These are phyloP conservation scores for Filobasidium uniguttulatum DNA, from an alignment of 1,284 basidiomycete species.

Conservation along the genomic window DNA sequence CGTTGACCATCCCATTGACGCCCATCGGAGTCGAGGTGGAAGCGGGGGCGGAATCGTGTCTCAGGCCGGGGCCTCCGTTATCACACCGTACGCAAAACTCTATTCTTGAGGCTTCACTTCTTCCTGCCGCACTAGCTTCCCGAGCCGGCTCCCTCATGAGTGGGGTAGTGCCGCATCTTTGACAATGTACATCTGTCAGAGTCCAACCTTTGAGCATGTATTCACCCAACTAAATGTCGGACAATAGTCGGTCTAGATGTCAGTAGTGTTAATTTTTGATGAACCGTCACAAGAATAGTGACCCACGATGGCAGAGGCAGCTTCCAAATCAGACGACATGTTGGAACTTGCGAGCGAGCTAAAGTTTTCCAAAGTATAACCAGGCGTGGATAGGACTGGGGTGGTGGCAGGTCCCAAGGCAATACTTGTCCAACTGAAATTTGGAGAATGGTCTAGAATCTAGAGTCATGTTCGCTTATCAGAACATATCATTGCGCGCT, in stretches of 20 bases:
- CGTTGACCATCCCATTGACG: constrained; percentile 4
- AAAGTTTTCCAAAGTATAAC: no score
- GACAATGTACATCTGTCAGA: constrained; percentile 33
- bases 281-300: no score
- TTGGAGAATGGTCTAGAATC: no score
- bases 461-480: no score
- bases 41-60: not conserved
- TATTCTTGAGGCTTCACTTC: constrained; percentile 19
- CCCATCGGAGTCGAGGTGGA: not conserved
- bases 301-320: not conserved
- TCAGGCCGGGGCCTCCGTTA: constrained; percentile 18
- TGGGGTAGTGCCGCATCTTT: constrained; percentile 27
- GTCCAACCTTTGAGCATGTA: constrained; percentile 39
- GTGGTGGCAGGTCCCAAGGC: no score
- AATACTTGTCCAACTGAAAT: no score
- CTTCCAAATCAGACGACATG: constrained; percentile 6
- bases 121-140: constrained; percentile 19
- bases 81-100: constrained; percentile 36
- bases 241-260: no score
- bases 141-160: constrained; percentile 33
- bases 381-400: no score
- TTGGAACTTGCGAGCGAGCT: no score
- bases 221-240: constrained; percentile 29
- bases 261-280: no score
- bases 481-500: no score